Base-by-base conservation (phyloP, 192 early-diverging fungal genomes). In the Podochytrium sp. region DNA sequence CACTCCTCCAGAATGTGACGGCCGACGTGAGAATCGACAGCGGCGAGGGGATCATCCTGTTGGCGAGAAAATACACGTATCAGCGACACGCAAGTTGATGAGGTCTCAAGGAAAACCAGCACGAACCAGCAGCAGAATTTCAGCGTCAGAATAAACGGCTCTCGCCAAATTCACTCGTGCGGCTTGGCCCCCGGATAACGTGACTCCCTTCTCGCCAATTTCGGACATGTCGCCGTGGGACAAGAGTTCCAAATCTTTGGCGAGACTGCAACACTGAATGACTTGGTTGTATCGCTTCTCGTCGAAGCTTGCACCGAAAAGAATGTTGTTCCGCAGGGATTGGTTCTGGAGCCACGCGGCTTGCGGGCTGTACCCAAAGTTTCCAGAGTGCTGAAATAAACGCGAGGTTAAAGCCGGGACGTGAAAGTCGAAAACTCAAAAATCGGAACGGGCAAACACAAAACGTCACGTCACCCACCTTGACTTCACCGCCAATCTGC, bases 281-380 rank as follows among this genome's bases (percentile, higher is more conserved):
- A 65, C 63, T 43, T 40, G 27, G 1, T 65, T 47, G 1, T 65
- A 65, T 1, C 63, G 0, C 10, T 71, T 59, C n/a, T 74, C 69
- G 51, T 96, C 85, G 42, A 81, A 89, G 0, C 75, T 56, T 6
- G 82, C 83, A 0, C 93, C 92, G 79, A 96, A 94, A 32, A 93
- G 53, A 79, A 95, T 89, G 71, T 96, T 96, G 6, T 89, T 89
- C 20, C 88, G 84, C n/a, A 95, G 78, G 0, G 92, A 89, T 1
- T 73, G 73, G 75, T 92, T 93, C 49, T 91, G 71, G 2, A 93
- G 63, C 90, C 92, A 93, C 0, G 88, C 87, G 60, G 87, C 85
- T 61, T 92, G 91, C 18, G 88, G 85, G 40, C 90, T 83, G 83
- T 89, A 91, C 4, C 83, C 83, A 1, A 86, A 76, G 41, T 81